Evolutionary conservation across 257 asterid species (phyloP).

Genomic region (Fraxinus excelsior): DNA sequence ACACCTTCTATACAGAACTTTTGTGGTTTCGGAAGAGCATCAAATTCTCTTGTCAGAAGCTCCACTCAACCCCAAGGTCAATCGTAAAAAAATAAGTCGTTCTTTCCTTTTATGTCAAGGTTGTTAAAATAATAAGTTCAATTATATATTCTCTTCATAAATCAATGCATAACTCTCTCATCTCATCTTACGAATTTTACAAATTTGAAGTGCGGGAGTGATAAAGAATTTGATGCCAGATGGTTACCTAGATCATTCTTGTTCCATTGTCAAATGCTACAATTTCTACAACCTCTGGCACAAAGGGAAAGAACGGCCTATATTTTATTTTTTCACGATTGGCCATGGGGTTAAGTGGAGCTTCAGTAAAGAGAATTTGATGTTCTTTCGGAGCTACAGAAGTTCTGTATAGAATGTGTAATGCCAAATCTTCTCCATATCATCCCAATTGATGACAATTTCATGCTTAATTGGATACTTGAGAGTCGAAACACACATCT

Average conservation of each 20-base stretch:
- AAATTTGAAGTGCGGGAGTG: too few relatives aligned
- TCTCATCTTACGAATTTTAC: too few relatives aligned
- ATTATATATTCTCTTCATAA: too few relatives aligned
- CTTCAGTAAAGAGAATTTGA: not conserved
- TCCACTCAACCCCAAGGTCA: not conserved
- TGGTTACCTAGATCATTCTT: too few relatives aligned
- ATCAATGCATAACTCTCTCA: too few relatives aligned
- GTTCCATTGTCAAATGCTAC: too few relatives aligned
- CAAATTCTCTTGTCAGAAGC: not conserved
- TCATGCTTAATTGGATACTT: slow-evolving; percentile 22
- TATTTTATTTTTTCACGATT: not conserved
- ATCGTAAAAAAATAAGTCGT: too few relatives aligned
- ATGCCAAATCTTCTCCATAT: not conserved
- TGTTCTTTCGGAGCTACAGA: not conserved
- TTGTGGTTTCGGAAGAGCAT: not conserved
- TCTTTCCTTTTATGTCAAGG: too few relatives aligned
- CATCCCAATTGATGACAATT: not conserved
- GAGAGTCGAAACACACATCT: slow-evolving; percentile 64
- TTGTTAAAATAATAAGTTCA: too few relatives aligned
- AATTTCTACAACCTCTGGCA: too few relatives aligned
- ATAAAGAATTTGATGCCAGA: too few relatives aligned
- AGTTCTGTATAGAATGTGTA: not conserved
- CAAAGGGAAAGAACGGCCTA: too few relatives aligned
- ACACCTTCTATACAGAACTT: not conserved
- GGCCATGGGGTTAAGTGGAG: not conserved